Base-by-base conservation (phyloP, 208 protist genomes). In the Trypanosomatidae sp. region DNA sequence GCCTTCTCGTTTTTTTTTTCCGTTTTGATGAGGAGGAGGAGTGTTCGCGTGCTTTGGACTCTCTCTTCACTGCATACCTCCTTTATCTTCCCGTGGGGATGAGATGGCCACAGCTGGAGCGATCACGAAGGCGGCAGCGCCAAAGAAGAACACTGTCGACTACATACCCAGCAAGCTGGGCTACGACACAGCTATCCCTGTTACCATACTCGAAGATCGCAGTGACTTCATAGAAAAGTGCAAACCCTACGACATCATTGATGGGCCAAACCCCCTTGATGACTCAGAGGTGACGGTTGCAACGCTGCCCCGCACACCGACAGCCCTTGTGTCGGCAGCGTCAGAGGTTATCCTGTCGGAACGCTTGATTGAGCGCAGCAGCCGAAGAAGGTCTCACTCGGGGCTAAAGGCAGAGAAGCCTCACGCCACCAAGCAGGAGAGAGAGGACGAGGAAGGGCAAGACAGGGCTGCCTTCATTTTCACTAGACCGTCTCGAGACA, bases 231-330 rank as follows among this genome's bases (percentile, higher is more conserved):
- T 77, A 19, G 66, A 77, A 30, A 74, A 77, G 36, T 92, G 79
- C 69, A 91, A 92, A 62, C 83, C 80, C 4, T 92, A 82, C 58
- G 79, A 87, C 67, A 90, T 95, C 64, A 90, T 95, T 55, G 85
- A 87, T 28, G 90, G 84, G 0, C 74, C 71, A 15, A 84, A 91
- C 64, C 85, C 83, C 0, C 81, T 89, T 58, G 83, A 84, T 41
- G 80, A 84, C 19, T 39, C 47, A 0, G 70, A 67, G 5, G 36
- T 28, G 33, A 9, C 28, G 30, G 66, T 59, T 28, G 9, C 46
- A 7, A 25, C 47, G 2, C 28, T 0, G 33, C 10, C 49, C 2
- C 19, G 6, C 15, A 52, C 28, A n/a, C 13, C 2, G 22, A 3
- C 65, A 4, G 49, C 17, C n/a, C 44, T 39, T 36, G 52, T 7